Conservation (phyloP, 768 basidiomycete species). For the Trametes gibbosa region DNA sequence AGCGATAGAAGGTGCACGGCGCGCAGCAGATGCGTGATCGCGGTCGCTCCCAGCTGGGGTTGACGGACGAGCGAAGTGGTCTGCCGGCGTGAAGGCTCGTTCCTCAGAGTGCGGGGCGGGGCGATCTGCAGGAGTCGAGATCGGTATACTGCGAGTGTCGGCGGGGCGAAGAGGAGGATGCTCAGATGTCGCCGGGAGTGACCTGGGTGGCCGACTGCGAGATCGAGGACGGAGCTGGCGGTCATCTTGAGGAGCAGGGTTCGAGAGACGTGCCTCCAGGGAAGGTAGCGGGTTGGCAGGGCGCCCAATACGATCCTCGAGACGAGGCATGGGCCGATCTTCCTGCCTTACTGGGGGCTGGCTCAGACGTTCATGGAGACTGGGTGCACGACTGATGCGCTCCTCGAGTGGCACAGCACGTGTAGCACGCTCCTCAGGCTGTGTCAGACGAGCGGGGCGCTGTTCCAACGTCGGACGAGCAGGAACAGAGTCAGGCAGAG, state of each 20-base stretch:
- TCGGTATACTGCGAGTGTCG: conserved; percentile 12
- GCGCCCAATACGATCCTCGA: conserved; percentile 25
- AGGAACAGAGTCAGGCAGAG: conserved; percentile 2
- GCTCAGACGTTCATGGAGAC: conserved; percentile 27
- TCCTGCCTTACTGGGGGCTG: conserved; percentile 12
- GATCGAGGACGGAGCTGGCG: conserved; percentile 14
- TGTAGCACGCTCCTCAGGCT: conserved; percentile 12
- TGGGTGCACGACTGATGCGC: conserved; percentile 20
- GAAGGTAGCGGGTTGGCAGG: conserved; percentile 14
- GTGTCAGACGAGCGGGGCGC: conserved; percentile 13
- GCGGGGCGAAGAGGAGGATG: conserved; percentile 4
- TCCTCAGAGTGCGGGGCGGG: background rate
- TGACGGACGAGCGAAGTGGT: conserved; percentile 18
- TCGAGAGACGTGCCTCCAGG: conserved; percentile 26
- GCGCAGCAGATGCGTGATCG: conserved; percentile 22
- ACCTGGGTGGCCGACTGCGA: conserved; percentile 20
- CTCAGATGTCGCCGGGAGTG: conserved; percentile 10
- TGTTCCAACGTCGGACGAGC: conserved; percentile 20
- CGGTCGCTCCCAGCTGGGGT: conserved; percentile 23
- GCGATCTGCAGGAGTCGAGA: background rate
- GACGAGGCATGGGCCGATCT: conserved; percentile 15
- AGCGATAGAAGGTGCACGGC: conserved; percentile 25
- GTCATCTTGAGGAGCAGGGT: conserved; percentile 19
- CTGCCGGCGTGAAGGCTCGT: conserved; percentile 7
- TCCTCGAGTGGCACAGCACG: conserved; percentile 25